Percentiles rank a stretch among this genome's conserved stretches.
phyloP scores from a whole-genome alignment of 257 asterid genomes.

The Solanum neorickii region DNA sequence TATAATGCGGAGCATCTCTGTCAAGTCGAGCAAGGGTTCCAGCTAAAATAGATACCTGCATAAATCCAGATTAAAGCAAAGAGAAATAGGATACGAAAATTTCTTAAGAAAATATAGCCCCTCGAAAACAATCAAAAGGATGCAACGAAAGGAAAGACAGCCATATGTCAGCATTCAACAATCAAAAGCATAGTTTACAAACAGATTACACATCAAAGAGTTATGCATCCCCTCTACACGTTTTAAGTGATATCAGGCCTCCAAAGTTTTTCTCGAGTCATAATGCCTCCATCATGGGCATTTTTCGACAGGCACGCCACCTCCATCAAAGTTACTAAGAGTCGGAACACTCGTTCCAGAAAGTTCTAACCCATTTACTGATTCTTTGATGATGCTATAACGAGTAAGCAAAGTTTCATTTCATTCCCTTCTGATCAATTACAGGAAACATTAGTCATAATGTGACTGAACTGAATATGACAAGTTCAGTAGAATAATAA shows the following conservation, averaged over 20 bases:
- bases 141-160: neutral
- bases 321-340: neutral
- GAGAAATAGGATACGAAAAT: neutral
- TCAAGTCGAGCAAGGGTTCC: constrained; percentile 99
- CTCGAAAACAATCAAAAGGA: neutral
- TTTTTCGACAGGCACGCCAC: neutral
- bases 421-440: neutral
- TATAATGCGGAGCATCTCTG: constrained; percentile 95
- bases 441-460: neutral
- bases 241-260: neutral
- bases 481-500: neutral
- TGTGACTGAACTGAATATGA: neutral
- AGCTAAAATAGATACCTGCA: constrained; percentile 95
- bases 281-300: neutral
- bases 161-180: neutral
- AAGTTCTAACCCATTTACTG: neutral
- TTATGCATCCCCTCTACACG: neutral
- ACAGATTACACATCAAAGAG: neutral
- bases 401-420: neutral
- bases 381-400: neutral
- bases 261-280: neutral
- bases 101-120: neutral
- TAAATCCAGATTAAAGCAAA: neutral
- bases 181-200: neutral
- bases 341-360: neutral